phyloP scores from a whole-genome alignment of 2,329 filamentous ascomycete genomes.

The Fusarium nodosum region DNA sequence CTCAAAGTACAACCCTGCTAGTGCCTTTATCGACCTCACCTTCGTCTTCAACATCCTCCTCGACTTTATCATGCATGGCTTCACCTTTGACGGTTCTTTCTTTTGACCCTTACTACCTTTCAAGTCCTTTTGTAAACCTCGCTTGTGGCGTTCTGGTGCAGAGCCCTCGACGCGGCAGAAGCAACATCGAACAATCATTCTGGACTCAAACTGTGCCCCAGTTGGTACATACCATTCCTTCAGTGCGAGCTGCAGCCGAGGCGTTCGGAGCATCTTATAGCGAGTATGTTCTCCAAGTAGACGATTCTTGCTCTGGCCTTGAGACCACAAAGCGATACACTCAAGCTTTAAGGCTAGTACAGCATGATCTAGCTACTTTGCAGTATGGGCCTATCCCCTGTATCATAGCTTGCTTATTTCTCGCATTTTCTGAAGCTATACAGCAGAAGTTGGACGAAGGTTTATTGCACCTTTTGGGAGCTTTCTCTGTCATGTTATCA shows the following conservation, averaged over 20 bases:
- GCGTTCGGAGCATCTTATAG: conserved; percentile 37
- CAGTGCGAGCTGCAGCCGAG: conserved; percentile 36
- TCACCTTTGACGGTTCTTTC: background rate
- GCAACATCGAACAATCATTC: conserved; percentile 27
- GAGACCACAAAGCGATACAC: conserved; percentile 33
- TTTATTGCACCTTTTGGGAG: conserved; percentile 24
- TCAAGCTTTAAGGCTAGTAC: conserved; percentile 28
- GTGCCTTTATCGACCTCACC: background rate
- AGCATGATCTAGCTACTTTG: conserved; percentile 29
- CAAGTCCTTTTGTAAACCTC: conserved; percentile 24
- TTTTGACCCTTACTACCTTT: background rate
- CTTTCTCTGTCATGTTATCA: conserved; percentile 33
- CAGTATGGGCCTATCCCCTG: conserved; percentile 29
- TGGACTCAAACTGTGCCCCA: conserved; percentile 40
- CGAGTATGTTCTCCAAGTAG: conserved; percentile 30
- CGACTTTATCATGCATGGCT: background rate
- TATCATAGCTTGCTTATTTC: conserved; percentile 40
- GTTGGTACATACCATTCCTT: conserved; percentile 30
- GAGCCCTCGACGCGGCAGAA: conserved; percentile 37
- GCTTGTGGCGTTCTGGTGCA: conserved; percentile 26
- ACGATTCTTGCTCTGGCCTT: background rate
- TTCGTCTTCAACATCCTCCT: background rate
- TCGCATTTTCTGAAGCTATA: conserved; percentile 25
- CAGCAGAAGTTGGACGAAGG: conserved; percentile 32
- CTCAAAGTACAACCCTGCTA: background rate